Evolutionary conservation across 495 filamentous ascomycete genomes (phyloP).

Genomic region (Neurospora tetraspora): DNA sequence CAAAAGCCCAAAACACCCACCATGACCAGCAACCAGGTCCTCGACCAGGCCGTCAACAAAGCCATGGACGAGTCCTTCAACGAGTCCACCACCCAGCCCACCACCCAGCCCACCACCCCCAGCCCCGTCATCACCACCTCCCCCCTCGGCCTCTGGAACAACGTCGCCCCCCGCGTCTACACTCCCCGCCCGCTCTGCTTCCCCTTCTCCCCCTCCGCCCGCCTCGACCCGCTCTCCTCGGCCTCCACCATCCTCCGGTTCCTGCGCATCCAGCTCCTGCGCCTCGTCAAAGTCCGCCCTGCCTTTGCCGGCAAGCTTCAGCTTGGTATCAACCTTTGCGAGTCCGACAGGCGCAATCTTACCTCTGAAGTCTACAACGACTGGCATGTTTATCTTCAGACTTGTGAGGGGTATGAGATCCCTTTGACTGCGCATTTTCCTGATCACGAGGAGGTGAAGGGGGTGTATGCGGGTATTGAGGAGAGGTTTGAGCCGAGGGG

Average conservation of each 20-base stretch:
- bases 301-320: constrained; percentile 23
- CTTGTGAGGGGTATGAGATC: not conserved
- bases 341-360: not conserved
- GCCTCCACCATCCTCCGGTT: constrained; percentile 14
- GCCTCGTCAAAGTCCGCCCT: constrained; percentile 16
- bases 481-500: not conserved
- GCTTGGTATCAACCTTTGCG: not conserved
- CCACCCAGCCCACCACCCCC: not conserved
- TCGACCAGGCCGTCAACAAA: not conserved
- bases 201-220: constrained; percentile 16
- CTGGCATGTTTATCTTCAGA: constrained; percentile 4
- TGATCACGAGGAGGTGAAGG: not conserved
- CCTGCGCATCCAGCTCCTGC: constrained; percentile 15
- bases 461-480: not conserved
- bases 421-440: not conserved
- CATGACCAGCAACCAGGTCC: not conserved
- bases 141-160: constrained; percentile 13
- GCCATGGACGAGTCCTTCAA: too few relatives aligned
- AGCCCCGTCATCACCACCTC: not conserved
- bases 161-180: constrained; percentile 23
- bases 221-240: not conserved
- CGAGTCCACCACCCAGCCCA: not conserved
- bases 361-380: constrained; percentile 1
- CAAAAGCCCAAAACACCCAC: not conserved
- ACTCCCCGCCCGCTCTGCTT: constrained; percentile 27